Conservation (phyloP, 257 asterid species). For the Forsythia viridissima region DNA sequence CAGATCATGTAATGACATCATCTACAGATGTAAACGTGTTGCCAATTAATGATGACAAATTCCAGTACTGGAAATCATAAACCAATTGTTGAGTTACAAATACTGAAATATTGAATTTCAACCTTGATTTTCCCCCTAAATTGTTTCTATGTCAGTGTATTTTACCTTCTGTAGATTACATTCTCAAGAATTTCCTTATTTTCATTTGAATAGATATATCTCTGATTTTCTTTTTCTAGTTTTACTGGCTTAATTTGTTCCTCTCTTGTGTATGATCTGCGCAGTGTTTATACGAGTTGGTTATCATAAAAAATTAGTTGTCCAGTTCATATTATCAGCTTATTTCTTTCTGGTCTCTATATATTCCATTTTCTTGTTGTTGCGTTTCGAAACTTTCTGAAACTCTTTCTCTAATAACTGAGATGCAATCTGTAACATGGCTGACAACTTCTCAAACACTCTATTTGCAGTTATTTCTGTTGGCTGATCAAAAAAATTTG, state of each 20-base stretch:
- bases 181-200: not conserved
- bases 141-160: not conserved
- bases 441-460: slow-evolving; percentile 1
- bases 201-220: not conserved
- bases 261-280: not conserved
- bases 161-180: not conserved
- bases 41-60: not conserved
- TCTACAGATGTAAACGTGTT: not conserved
- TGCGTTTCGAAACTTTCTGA: not conserved
- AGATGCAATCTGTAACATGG: not conserved
- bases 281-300: not conserved
- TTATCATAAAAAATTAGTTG: not conserved
- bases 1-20: not conserved
- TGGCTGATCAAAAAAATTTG: not conserved
- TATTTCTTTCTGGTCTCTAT: not conserved
- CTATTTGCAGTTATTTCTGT: slow-evolving; percentile 16
- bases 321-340: not conserved
- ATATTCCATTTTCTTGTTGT: not conserved
- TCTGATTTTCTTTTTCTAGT: slow-evolving; percentile 12
- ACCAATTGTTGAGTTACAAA: not conserved
- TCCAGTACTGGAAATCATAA: not conserved
- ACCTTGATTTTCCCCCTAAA: not conserved
- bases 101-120: not conserved
- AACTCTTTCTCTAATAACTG: not conserved
- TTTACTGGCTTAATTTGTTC: not conserved